Percentiles rank a stretch among this genome's conserved stretches.
These are phyloP conservation scores for Boletus rubropictus DNA, from an alignment of 768 basidiomycete genomes.

Conservation along the genomic window DNA sequence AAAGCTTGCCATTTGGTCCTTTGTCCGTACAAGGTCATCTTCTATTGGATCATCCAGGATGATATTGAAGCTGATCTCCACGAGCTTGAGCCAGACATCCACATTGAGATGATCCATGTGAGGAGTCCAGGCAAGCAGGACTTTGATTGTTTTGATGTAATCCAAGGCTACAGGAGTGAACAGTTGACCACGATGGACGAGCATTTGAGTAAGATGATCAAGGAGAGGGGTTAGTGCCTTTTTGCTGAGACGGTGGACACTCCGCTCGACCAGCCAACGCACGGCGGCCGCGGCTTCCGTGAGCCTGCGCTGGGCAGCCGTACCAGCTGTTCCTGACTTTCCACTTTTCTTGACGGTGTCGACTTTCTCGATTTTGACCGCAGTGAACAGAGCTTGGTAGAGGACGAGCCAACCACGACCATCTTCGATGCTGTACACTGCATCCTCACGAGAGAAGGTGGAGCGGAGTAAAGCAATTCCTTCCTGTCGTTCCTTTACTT, in stretches of 20 bases:
- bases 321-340: slow-evolving; percentile 36
- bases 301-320: slow-evolving; percentile 54
- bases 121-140: slow-evolving; percentile 57
- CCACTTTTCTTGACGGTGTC: slow-evolving; percentile 38
- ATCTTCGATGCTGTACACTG: slow-evolving; percentile 36
- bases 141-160: slow-evolving; percentile 73
- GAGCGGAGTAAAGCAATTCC: slow-evolving; percentile 49
- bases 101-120: slow-evolving; percentile 75
- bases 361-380: slow-evolving; percentile 58
- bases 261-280: slow-evolving; percentile 67
- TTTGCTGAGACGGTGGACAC: slow-evolving; percentile 49
- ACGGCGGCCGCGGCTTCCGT: slow-evolving; percentile 60
- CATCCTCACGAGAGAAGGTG: slow-evolving; percentile 45
- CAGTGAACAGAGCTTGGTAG: slow-evolving; percentile 67
- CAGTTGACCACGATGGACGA: slow-evolving; percentile 50
- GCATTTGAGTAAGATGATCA: slow-evolving; percentile 56
- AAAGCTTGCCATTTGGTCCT: slow-evolving; percentile 19
- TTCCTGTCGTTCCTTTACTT: slow-evolving; percentile 65
- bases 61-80: slow-evolving; percentile 71
- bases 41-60: slow-evolving; percentile 57
- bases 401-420: slow-evolving; percentile 54
- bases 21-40: slow-evolving; percentile 23
- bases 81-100: slow-evolving; percentile 59
- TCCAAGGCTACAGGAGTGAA: slow-evolving; percentile 65
- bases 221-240: slow-evolving; percentile 53